phyloP scores from a whole-genome alignment of 176 grass and related monocot species.

The Aegilops umbellulata region DNA sequence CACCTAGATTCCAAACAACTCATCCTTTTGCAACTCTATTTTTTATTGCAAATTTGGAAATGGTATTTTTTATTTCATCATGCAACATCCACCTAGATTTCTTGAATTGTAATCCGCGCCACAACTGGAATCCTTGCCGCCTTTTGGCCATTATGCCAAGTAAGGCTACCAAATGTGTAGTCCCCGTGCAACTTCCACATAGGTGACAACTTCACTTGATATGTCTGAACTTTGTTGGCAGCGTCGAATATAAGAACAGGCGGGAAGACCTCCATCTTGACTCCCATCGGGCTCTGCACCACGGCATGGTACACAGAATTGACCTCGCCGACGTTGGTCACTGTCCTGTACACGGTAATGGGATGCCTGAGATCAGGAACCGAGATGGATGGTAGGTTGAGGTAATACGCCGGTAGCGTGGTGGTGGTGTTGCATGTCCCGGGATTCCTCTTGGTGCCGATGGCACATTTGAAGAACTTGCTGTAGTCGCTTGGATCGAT shows the following conservation, averaged over 20 bases:
- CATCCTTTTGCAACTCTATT: too few relatives aligned
- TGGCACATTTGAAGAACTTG: background rate
- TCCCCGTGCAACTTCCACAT: background rate
- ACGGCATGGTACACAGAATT: slow-evolving; percentile 11
- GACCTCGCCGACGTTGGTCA: slow-evolving; percentile 22
- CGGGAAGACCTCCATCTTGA: slow-evolving; percentile 26
- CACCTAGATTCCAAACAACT: too few relatives aligned
- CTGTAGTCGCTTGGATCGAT: too few relatives aligned
- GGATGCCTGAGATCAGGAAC: slow-evolving; percentile 23
- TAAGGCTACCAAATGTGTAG: too few relatives aligned
- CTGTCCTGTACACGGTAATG: background rate
- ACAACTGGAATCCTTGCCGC: too few relatives aligned
- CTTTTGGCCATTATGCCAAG: too few relatives aligned
- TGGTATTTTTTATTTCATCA: background rate
- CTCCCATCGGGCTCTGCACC: slow-evolving; percentile 7
- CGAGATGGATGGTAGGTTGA: slow-evolving; percentile 31
- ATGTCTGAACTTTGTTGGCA: slow-evolving; percentile 1
- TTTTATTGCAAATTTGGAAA: too few relatives aligned
- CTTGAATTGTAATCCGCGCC: too few relatives aligned
- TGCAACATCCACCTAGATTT: background rate
- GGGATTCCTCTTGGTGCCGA: background rate
- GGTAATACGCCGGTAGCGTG: background rate
- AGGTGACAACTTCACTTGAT: slow-evolving; percentile 2
- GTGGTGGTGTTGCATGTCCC: background rate
- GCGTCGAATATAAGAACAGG: slow-evolving; percentile 12